Conservation (phyloP, 805 yeast genomes). For the Wickerhamomyces subpelliculosus region DNA sequence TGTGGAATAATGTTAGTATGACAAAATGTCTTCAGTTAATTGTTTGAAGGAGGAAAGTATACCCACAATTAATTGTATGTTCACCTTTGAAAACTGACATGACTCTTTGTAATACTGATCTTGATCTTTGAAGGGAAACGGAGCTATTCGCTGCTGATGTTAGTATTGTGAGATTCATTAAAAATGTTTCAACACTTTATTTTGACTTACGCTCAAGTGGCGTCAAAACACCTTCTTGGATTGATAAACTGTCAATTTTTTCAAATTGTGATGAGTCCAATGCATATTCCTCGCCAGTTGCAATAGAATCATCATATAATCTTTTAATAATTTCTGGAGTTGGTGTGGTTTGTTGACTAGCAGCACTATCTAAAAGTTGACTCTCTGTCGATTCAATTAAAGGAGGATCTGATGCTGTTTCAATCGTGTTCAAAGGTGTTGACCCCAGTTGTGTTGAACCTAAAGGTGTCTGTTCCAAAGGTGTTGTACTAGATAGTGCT, state of each 20-base stretch:
- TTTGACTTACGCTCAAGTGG: background rate
- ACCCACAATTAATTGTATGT: background rate
- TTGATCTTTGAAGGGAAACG: background rate
- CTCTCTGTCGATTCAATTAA: background rate
- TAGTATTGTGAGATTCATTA: background rate
- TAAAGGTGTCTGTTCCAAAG: background rate
- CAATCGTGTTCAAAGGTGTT: background rate
- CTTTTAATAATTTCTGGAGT: conserved; percentile 2
- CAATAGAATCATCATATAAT: background rate
- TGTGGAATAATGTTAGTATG: background rate
- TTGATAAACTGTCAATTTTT: background rate
- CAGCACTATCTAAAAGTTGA: background rate
- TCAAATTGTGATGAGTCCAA: background rate
- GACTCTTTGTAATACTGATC: conserved; percentile 8
- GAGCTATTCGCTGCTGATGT: background rate
- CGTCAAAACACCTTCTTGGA: background rate
- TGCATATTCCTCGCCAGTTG: background rate
- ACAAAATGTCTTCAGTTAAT: too few species aligned
- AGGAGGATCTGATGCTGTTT: too few species aligned
- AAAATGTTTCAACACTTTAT: too few species aligned
- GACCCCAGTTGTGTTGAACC: background rate
- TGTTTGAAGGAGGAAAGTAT: too few species aligned
- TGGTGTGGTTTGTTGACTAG: background rate
- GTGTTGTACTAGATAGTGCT: too few species aligned
- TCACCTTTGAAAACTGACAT: conserved; percentile 6